Percentiles rank a stretch among this genome's conserved stretches.
Conservation (phyloP, 2,329 filamentous ascomycete species). For the Colletotrichum lindemuthianum region DNA sequence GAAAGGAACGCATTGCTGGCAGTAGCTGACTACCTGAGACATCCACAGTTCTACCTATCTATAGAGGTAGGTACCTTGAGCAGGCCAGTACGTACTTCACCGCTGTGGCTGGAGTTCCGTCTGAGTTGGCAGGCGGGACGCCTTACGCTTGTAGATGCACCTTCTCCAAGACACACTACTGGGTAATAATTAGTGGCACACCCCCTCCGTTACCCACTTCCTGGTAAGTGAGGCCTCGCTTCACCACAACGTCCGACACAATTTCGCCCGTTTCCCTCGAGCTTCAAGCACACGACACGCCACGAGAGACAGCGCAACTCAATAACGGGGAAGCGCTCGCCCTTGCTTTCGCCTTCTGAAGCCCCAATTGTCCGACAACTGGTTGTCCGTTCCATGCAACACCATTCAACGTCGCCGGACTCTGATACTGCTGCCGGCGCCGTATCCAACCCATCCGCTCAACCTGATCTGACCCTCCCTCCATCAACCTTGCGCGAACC, state of each 20-base stretch:
- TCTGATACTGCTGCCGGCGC: too few relatives aligned
- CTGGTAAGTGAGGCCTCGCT: conserved; percentile 32
- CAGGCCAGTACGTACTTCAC: background rate
- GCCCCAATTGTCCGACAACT: conserved; percentile 12
- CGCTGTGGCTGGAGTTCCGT: conserved; percentile 24
- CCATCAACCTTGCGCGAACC: background rate
- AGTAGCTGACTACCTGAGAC: background rate
- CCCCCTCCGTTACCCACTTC: conserved; percentile 33
- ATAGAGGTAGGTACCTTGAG: background rate
- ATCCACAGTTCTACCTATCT: background rate
- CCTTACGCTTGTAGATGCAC: background rate
- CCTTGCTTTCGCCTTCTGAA: background rate
- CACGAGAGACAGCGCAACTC: conserved; percentile 22
- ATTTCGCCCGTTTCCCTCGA: conserved; percentile 18
- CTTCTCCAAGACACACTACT: background rate
- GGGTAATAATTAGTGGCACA: conserved; percentile 1
- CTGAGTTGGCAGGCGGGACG: conserved; percentile 19
- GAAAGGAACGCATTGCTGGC: background rate
- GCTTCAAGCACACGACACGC: conserved; percentile 21
- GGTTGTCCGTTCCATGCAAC: conserved; percentile 1
- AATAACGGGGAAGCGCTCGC: background rate
- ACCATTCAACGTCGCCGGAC: conserved; percentile 16
- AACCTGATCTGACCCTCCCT: background rate
- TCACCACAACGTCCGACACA: conserved; percentile 26
- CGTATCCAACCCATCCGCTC: background rate